Evolutionary conservation across 2,329 filamentous ascomycete genomes (phyloP).

Genomic region (Paraphoma chrysanthemicola): DNA sequence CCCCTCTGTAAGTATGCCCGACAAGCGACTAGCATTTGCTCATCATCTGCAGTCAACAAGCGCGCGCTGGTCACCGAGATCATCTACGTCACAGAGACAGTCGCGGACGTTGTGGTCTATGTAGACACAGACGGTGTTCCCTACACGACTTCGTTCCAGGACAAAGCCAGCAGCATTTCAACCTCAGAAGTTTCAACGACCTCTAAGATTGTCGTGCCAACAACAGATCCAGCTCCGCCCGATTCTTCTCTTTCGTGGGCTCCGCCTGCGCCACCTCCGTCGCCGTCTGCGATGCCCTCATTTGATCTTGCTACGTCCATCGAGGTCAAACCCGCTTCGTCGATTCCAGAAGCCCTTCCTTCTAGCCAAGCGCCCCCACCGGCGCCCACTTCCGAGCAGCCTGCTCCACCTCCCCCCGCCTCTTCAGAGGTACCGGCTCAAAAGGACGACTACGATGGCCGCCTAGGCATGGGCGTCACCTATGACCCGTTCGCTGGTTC

Average conservation of each 20-base stretch:
- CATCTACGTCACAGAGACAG: slow-evolving; percentile 37
- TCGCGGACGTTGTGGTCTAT: slow-evolving; percentile 40
- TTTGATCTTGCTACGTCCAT: slow-evolving; percentile 14
- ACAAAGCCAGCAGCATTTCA: slow-evolving; percentile 11
- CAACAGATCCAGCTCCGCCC: slow-evolving; percentile 9
- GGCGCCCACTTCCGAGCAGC: slow-evolving; percentile 7
- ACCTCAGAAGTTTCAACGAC: slow-evolving; percentile 16
- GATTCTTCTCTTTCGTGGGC: slow-evolving; percentile 8
- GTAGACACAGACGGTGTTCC: slow-evolving; percentile 40
- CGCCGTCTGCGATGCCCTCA: slow-evolving; percentile 12
- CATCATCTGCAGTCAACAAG: slow-evolving; percentile 32
- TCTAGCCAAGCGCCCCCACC: slow-evolving; percentile 4
- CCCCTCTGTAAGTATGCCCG: slow-evolving; percentile 42
- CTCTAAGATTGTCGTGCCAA: slow-evolving; percentile 3
- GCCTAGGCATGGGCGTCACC: slow-evolving; percentile 39
- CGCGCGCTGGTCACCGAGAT: slow-evolving; percentile 42
- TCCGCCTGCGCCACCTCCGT: neutral
- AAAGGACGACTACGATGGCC: slow-evolving; percentile 2
- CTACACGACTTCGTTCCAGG: slow-evolving; percentile 32
- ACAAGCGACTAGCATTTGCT: slow-evolving; percentile 4
- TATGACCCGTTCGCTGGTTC: slow-evolving; percentile 40
- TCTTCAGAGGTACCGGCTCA: slow-evolving; percentile 8
- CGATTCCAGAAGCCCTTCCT: neutral
- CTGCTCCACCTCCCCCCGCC: slow-evolving; percentile 11
- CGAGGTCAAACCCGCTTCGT: neutral